Evolutionary conservation across 306 rosid genomes (phyloP).

Genomic region (Vigna reflexopilosa): DNA sequence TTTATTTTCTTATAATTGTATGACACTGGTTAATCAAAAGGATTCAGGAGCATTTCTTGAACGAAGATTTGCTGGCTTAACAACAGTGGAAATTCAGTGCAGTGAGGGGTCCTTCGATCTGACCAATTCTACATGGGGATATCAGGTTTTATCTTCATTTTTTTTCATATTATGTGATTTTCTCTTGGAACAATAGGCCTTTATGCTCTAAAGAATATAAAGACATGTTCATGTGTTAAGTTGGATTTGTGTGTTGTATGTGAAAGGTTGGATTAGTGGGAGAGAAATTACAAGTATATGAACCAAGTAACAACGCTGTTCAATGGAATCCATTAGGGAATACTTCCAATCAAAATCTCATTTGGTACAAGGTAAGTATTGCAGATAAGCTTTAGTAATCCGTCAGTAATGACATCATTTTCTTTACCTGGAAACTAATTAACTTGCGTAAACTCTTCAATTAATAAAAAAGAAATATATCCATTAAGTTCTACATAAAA

Average conservation of each 20-base stretch:
- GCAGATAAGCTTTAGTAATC: too few species aligned
- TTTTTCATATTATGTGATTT: background rate
- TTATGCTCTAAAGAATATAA: background rate
- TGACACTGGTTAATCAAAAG: constrained; percentile 41
- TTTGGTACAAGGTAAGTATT: constrained; percentile 66
- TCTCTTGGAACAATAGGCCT: background rate
- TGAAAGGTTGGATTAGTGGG: constrained; percentile 65
- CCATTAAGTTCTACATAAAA: too few species aligned
- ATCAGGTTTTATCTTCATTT: constrained; percentile 52
- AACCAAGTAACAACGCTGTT: constrained; percentile 36
- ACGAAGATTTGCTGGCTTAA: constrained; percentile 61
- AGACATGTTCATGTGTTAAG: background rate
- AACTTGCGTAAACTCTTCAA: too few species aligned
- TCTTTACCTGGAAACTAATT: background rate
- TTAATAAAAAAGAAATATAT: too few species aligned
- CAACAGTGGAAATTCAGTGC: constrained; percentile 57
- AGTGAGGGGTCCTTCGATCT: constrained; percentile 47
- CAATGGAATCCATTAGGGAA: constrained; percentile 51
- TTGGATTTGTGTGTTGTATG: background rate
- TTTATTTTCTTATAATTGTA: background rate
- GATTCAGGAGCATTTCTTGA: constrained; percentile 77
- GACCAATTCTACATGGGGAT: constrained; percentile 63
- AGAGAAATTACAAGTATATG: constrained; percentile 51
- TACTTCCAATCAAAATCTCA: constrained; percentile 44
- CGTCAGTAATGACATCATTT: background rate